These are phyloP conservation scores for Paramecium sonneborni DNA, from an alignment of 73 alveolate genomes.

Conservation along the genomic window DNA sequence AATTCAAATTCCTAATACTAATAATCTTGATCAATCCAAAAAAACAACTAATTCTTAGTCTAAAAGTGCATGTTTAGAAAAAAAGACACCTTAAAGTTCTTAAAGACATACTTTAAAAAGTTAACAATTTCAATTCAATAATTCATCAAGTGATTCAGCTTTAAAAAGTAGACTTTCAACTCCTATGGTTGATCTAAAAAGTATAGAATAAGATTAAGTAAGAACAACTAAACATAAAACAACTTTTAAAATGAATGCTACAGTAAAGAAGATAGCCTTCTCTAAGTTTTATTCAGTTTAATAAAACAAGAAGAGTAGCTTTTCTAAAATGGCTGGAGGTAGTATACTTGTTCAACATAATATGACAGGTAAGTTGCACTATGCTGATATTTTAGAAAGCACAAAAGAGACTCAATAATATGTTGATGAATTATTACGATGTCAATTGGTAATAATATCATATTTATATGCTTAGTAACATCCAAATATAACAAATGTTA, in stretches of 20 bases:
- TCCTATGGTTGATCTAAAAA: conserved; percentile 5
- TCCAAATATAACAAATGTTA: not conserved
- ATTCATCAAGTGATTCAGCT: not conserved
- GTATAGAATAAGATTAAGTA: not conserved
- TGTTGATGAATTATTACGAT: not conserved
- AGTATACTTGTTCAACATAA: not conserved
- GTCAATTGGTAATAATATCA: not conserved
- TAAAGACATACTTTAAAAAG: not conserved
- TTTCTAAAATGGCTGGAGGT: not conserved
- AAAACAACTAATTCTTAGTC: not conserved
- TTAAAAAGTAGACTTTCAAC: not conserved
- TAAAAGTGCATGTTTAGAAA: not conserved
- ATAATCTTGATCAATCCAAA: not conserved
- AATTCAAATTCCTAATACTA: not conserved
- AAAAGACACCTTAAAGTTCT: not conserved
- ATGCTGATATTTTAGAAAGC: not conserved
- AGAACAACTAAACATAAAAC: not conserved
- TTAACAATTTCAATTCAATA: not conserved
- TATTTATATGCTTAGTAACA: not conserved
- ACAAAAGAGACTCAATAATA: not conserved
- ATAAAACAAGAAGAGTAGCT: not conserved
- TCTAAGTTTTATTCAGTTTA: not conserved
- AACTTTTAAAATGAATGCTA: not conserved
- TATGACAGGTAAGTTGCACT: conserved; percentile 10
- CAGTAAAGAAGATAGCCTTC: not conserved